Base-by-base conservation (phyloP, 1,284 basidiomycete genomes). In the Malassezia nana region DNA sequence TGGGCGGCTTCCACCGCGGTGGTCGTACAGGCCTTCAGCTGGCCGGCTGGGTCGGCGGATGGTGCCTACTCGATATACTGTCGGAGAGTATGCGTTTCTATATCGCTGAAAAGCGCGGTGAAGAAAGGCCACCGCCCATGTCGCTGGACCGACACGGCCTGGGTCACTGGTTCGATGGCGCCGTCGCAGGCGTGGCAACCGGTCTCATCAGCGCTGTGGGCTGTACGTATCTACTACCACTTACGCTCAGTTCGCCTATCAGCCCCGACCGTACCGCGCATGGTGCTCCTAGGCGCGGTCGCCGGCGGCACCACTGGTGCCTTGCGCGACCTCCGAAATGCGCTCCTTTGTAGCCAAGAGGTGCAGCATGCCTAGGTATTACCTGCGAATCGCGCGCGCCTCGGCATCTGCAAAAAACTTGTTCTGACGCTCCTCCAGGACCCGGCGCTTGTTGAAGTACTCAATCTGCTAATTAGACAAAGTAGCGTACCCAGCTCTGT, bases 361-460 rank as follows among this genome's bases (percentile, higher is more conserved):
- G 31, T 45, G 5, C 43, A 45, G n/a, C 52, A 40, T 35, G 20
- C 33, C 28, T 30, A 42, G 29, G 32, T 25, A 20, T 22, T 44
- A 44, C 13, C 25, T 24, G 45, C 46, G 46, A 6, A 10, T 40
- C 7, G 33, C 44, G 9, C 49, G 45, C 22, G 46, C 52, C 40
- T 50, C 52, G 4, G 55, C 51, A 16, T 53, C 46, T 9, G 55
- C 61, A 50, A 65, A 72, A 57, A 69, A 68, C 44, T 64, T 44
- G 49, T 51, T 65, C 33, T 73, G 71, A 18, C 71, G 62, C 51
- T 72, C 67, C 35, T 72, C 69, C 18, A 72, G 48, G 1, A 73
- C 64, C 42, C 69, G 58, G 30, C 71, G 53, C 57, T 73, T 73
- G 55, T 72, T 70, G 51, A 73, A 73, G 59, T 73, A 73, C 31